Evolutionary conservation across 495 filamentous ascomycete species (phyloP), one percentile per base, ranked within the genome.

Genomic region (Recurvomyces mirabilis): DNA sequence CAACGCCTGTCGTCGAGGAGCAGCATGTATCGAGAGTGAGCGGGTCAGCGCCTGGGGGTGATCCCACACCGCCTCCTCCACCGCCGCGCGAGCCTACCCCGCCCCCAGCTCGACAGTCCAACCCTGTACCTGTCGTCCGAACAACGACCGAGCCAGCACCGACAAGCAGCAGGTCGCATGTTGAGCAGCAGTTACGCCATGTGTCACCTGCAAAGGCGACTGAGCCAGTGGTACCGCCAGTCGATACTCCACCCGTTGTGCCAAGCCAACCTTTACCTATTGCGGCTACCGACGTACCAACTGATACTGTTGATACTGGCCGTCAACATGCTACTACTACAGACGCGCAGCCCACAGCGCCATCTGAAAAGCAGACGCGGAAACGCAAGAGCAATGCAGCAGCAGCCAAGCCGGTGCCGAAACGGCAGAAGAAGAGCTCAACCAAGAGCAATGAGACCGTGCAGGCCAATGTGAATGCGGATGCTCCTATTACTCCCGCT

Each of bases 401-500:
- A 4, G 10, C 28, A 22, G 15, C 41, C 13, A 34, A 48, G 39
- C 38, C 14, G 12, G n/a, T n/a, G n/a, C n/a, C n/a, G n/a, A n/a
- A n/a, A n/a, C n/a, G n/a, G n/a, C 36, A 25, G 38, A 53, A 45
- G 44, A 25, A 21, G 21, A 43, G 28, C n/a, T 38, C 44, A 12
- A 33, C 49, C 10, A 6, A 38, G 17, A 53, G 38, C 23, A 47
- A 43, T 39, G 29, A 23, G 4, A 9, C 14, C 7, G 35, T 46
- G 11, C 48, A 51, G 42, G 24, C 41, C 7, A 5, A 31, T 19
- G 5, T 44, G 2, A 32, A 50, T 24, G 41, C 14, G 14, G 28
- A 42, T 18, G 44, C 14, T 18, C 34, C 5, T 5, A 20, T 5
- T 3, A 6, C 37, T 9, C 14, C 5, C 9, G 23, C 21, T 12